Evolutionary conservation across 352 stramenopile species (phyloP).

Genomic region (Pythium utonaiense): DNA sequence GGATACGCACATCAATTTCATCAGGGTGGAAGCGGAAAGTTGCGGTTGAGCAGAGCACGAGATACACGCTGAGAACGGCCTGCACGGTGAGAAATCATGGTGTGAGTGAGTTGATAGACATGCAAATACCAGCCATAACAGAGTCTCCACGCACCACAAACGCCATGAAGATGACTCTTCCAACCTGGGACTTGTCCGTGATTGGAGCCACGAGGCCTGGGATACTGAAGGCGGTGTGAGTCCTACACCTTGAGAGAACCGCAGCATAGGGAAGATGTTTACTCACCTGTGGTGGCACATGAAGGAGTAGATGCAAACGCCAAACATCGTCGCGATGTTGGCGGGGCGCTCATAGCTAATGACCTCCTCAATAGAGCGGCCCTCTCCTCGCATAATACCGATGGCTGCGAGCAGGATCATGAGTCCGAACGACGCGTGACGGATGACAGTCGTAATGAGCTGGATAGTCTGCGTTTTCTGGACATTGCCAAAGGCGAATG

Average conservation of each 20-base stretch:
- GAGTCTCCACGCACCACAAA: slow-evolving; percentile 51
- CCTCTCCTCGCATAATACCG: slow-evolving; percentile 63
- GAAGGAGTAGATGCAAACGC: slow-evolving; percentile 89
- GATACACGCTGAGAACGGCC: slow-evolving; percentile 78
- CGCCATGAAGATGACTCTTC: slow-evolving; percentile 49
- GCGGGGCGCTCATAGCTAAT: slow-evolving; percentile 66
- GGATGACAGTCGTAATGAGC: slow-evolving; percentile 76
- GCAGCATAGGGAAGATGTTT: no score
- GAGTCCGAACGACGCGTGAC: slow-evolving; percentile 77
- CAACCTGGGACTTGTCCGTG: slow-evolving; percentile 74
- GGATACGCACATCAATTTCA: slow-evolving; percentile 63
- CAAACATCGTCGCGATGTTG: slow-evolving; percentile 81
- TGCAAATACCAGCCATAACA: not conserved
- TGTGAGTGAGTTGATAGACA: not conserved
- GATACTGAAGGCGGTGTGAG: slow-evolving; percentile 35
- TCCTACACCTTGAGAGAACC: no score
- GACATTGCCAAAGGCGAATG: slow-evolving; percentile 79
- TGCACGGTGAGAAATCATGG: slow-evolving; percentile 19
- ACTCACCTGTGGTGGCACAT: slow-evolving; percentile 91
- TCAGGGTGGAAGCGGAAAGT: slow-evolving; percentile 78
- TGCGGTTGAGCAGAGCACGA: slow-evolving; percentile 69
- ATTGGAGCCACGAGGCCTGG: slow-evolving; percentile 80
- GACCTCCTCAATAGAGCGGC: slow-evolving; percentile 57
- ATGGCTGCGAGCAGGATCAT: slow-evolving; percentile 79
- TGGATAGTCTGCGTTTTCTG: slow-evolving; percentile 82